phyloP scores from a whole-genome alignment of 2,329 filamentous ascomycete genomes.

The Alternaria postmessia region DNA sequence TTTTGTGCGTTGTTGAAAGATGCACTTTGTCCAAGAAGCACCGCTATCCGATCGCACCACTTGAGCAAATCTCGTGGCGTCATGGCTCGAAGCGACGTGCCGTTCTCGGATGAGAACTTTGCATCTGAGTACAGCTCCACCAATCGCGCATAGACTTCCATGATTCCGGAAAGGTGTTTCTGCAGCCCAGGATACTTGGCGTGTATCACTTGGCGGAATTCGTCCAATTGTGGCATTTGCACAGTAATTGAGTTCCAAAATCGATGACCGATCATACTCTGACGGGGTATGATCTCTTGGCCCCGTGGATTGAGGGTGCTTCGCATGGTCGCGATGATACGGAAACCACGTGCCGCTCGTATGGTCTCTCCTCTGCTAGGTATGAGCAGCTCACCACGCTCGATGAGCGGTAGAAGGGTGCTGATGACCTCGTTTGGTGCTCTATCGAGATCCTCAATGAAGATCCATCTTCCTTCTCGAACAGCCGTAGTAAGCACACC shows the following conservation, averaged over 20 bases:
- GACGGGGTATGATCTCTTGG: constrained; percentile 73
- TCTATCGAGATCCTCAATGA: constrained; percentile 95
- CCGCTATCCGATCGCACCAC: constrained; percentile 81
- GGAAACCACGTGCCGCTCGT: constrained; percentile 82
- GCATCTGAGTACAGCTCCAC: constrained; percentile 52
- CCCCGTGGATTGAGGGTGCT: constrained; percentile 71
- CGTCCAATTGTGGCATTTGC: constrained; percentile 68
- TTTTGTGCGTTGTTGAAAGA: constrained; percentile 73
- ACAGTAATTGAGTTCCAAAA: constrained; percentile 85
- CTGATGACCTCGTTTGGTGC: constrained; percentile 95
- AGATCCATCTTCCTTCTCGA: constrained; percentile 91
- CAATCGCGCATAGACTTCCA: constrained; percentile 63
- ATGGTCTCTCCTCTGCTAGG: constrained; percentile 88
- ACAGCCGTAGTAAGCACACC: constrained; percentile 95
- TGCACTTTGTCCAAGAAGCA: constrained; percentile 68
- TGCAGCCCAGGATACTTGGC: constrained; percentile 74
- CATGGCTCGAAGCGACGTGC: constrained; percentile 66
- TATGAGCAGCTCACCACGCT: constrained; percentile 88
- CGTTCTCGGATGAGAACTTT: constrained; percentile 61
- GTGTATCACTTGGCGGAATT: constrained; percentile 77
- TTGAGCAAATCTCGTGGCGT: constrained; percentile 86
- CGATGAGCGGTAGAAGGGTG: constrained; percentile 88
- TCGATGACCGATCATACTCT: constrained; percentile 78
- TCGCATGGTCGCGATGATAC: constrained; percentile 89
- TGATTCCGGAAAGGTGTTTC: constrained; percentile 63